Evolutionary conservation across 2,329 filamentous ascomycete species (phyloP).

Genomic region (Neocucurbitaria cava): DNA sequence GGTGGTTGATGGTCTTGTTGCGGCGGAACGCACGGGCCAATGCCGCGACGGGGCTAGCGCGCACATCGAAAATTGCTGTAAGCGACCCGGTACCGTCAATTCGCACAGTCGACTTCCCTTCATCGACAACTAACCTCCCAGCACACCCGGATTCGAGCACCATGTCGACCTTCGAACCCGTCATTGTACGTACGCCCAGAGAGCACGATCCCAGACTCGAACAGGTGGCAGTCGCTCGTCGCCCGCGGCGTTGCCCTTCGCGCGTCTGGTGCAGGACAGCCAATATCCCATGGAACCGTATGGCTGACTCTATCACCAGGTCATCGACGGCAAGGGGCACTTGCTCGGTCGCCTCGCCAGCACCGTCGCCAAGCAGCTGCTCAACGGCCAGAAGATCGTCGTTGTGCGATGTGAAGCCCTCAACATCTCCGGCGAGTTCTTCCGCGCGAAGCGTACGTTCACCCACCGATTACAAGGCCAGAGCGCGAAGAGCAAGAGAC

Average conservation of each 20-base stretch:
- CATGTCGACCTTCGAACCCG: slow-evolving; percentile 72
- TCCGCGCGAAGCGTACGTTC: slow-evolving; percentile 98
- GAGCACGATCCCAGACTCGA: slow-evolving; percentile 12
- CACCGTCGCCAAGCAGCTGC: slow-evolving; percentile 98
- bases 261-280: slow-evolving; percentile 5
- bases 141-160: slow-evolving; percentile 50
- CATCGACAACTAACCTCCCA: slow-evolving; percentile 42
- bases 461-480: slow-evolving; percentile 20
- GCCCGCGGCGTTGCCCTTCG: slow-evolving; percentile 12
- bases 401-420: slow-evolving; percentile 98
- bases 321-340: slow-evolving; percentile 99
- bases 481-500: slow-evolving; percentile 24
- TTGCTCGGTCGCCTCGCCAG: slow-evolving; percentile 98
- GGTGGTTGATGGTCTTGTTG: neutral
- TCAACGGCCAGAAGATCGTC: slow-evolving; percentile 99
- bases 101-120: slow-evolving; percentile 17
- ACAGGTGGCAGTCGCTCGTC: slow-evolving; percentile 13
- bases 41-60: neutral
- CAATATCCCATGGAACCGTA: slow-evolving; percentile 14
- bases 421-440: slow-evolving; percentile 99
- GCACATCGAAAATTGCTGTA: slow-evolving; percentile 10
- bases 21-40: neutral
- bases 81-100: slow-evolving; percentile 1
- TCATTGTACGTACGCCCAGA: slow-evolving; percentile 62
- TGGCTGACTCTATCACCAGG: slow-evolving; percentile 52